These are phyloP conservation scores for Lonicera japonica DNA, from an alignment of 129 eudicot genomes.

Conservation along the genomic window DNA sequence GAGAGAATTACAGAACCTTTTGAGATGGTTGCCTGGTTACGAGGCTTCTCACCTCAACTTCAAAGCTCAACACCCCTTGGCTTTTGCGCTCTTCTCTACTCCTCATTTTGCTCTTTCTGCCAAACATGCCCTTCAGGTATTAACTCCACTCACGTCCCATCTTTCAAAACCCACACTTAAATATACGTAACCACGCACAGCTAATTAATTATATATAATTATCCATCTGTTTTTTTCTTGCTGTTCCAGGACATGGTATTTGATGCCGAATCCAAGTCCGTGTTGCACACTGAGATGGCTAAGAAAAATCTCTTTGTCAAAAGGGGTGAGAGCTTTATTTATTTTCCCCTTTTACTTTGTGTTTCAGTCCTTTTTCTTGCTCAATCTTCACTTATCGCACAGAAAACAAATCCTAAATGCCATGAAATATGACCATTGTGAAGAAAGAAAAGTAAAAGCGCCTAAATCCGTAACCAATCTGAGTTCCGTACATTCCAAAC, in stretches of 20 bases:
- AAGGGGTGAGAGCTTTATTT: constrained; percentile 54
- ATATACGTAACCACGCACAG: too few species aligned
- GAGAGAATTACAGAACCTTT: constrained; percentile 73
- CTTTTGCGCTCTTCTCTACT: constrained; percentile 76
- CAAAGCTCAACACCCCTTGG: constrained; percentile 87
- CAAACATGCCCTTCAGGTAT: constrained; percentile 85
- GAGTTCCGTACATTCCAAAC: too few species aligned
- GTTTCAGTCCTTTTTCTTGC: too few species aligned
- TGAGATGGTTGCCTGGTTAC: constrained; percentile 93
- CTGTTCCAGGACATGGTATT: constrained; percentile 64
- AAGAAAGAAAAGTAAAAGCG: too few species aligned
- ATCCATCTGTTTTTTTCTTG: constrained; percentile 2
- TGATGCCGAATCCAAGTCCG: constrained; percentile 78
- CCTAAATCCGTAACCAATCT: too few species aligned
- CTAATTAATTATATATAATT: not conserved
- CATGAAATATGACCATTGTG: too few species aligned
- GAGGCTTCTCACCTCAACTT: constrained; percentile 95
- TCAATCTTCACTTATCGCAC: too few species aligned
- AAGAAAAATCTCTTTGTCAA: constrained; percentile 92
- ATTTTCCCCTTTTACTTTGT: not conserved
- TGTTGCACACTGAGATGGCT: constrained; percentile 92
- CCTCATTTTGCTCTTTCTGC: constrained; percentile 81
- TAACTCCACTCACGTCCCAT: not conserved
- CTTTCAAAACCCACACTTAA: too few species aligned
- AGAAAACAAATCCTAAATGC: too few species aligned